These are phyloP conservation scores for Magnolia kwangsiensis DNA, from an alignment of 164 flowering plant genomes.

Conservation along the genomic window DNA sequence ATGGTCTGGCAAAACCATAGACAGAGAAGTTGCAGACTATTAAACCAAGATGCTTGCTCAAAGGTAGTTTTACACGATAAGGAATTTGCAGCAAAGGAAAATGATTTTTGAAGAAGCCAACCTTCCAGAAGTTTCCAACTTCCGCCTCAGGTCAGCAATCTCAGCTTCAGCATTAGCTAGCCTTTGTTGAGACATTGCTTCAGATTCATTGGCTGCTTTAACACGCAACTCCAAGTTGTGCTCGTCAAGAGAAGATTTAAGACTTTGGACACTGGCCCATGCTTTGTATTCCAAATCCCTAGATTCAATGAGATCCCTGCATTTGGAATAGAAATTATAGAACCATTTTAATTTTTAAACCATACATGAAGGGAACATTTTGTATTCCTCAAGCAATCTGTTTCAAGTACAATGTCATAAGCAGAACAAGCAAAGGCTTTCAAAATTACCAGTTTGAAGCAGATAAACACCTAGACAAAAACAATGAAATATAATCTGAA, in stretches of 20 bases:
- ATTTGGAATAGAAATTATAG: background rate
- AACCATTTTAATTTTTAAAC: too few relatives aligned
- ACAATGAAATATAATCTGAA: too few relatives aligned
- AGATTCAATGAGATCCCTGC: slow-evolving; percentile 73
- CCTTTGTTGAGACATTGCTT: slow-evolving; percentile 84
- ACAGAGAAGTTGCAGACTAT: background rate
- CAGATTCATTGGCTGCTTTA: slow-evolving; percentile 89
- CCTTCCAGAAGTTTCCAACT: slow-evolving; percentile 72
- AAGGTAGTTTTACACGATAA: background rate
- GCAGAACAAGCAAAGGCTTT: too few relatives aligned
- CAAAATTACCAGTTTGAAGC: too few relatives aligned
- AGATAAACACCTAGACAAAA: too few relatives aligned
- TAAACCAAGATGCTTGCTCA: background rate
- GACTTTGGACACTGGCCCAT: slow-evolving; percentile 84
- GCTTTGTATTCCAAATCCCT: slow-evolving; percentile 78
- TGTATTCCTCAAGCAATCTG: too few relatives aligned
- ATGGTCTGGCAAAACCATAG: too few relatives aligned
- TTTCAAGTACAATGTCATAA: too few relatives aligned
- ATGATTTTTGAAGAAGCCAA: slow-evolving; percentile 12
- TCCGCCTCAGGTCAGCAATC: slow-evolving; percentile 87
- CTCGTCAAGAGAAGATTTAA: slow-evolving; percentile 87
- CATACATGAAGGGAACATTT: too few relatives aligned
- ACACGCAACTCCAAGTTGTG: slow-evolving; percentile 77
- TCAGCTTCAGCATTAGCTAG: slow-evolving; percentile 95
- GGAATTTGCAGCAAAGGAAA: background rate